Evolutionary conservation across 75 land plant species (phyloP), one percentile per base, ranked within the genome.

Genomic region (Pinus taeda): DNA sequence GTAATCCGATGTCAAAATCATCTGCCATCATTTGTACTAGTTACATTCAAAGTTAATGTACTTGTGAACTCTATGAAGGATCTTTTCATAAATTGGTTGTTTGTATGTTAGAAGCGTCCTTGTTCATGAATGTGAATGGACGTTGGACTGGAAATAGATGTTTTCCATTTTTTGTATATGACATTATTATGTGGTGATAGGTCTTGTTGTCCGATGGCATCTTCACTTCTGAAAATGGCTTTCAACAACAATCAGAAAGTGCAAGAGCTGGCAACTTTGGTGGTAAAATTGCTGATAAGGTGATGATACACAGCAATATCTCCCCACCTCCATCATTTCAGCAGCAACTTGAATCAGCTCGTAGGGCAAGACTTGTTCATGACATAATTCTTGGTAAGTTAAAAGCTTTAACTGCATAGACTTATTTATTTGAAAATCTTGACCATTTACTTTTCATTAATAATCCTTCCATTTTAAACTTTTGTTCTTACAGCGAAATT

Each of bases 291-390:
- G 55, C 71, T 6, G 49, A 67, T 39, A 45, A n/a, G 22, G 7
- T 36, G 6, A 64, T 6, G 6, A 17, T 67, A 20, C 71, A 67
- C 45, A 67, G 8, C 42, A 37, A 67, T 39, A 67, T 45, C 21
- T 36, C 6, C 60, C 69, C 73, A 59, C 62, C 33, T 33, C 33
- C 85, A 20, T 85, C 92, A 6, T 97, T 94, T 80, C 95, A 97
- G 82, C 24, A 59, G 18, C 95, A 93, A 57, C 87, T 89, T 64
- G 99, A 97, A 80, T 95, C 92, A 62, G 82, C 93, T 67, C 89
- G 98, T 15, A 85, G 95, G 79, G 95, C 95, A 12, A 85, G 78
- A 71, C 92, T 91, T 61, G 92, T 97, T 39, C 88, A 91, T 69
- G 96, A 92, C 77, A 73, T 91, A 77, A 72, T 97, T 1, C 79